Base-by-base conservation (phyloP, 768 basidiomycete species). In the Psilocybe cubensis region DNA sequence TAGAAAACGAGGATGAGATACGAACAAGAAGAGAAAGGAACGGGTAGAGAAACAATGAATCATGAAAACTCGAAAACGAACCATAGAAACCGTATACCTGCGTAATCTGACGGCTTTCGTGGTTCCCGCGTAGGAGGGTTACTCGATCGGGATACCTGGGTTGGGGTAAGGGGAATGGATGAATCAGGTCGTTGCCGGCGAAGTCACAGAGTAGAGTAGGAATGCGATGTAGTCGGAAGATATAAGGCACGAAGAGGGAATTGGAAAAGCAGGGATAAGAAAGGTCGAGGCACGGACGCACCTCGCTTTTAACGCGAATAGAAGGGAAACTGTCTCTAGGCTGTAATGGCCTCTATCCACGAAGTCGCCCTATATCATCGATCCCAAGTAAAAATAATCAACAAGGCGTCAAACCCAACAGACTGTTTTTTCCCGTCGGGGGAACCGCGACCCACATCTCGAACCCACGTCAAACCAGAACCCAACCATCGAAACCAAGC, bases 61-160 rank as follows among this genome's bases (percentile, higher is more conserved):
- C 18, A 8, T 24, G 14, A 31, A 31, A 12, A 31, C 7, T 8
- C 9, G 14, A 7, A 31, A 31, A 70, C 86, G 59, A 56, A 95
- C 95, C 95, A 68, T 97, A 98, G 71, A 97, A 98, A 17, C 96
- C 96, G 58, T 98, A 98, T 2, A 95, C 96, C 66, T 98, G 96
- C 3, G 96, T 98, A 64, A 98, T 98, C 72, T 98, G 96, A 60
- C 96, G 78, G 65, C 92, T 95, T 72, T 98, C 96, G 69, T 98
- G 96, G 73, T 98, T 98, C 35, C 96, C 96, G 28, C 96, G 25
- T 3, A 20, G 42, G 18, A 44, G 18, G 18, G 93, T 96, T 54
- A 98, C 91, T 65, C 86, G 86, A 73, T 97, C 93, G 14, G 96
- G 96, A 72, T 96, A 96, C 69, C 94, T 94, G 67, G 46, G 17